Percentiles rank a stretch among this genome's conserved stretches.
phyloP scores from a whole-genome alignment of 148 eudicot species.

The Dianthus caryophyllus region DNA sequence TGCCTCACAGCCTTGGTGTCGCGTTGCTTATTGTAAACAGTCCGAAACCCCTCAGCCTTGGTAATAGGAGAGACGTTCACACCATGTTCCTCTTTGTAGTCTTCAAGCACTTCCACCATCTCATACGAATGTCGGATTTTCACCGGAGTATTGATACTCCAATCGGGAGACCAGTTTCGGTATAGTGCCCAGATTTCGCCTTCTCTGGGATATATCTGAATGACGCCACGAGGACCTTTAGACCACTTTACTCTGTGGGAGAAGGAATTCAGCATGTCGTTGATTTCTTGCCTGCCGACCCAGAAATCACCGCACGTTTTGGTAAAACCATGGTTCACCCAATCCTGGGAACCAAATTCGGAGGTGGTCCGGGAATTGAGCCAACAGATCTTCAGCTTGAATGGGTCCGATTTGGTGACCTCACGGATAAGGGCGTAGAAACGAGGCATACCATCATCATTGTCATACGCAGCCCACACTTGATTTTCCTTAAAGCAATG shows the following conservation, averaged over 20 bases:
- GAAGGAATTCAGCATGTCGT: constrained; percentile 41
- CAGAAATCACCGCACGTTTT: constrained; percentile 62
- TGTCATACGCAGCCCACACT: constrained; percentile 67
- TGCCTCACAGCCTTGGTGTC: constrained; percentile 31
- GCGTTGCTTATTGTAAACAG: constrained; percentile 39
- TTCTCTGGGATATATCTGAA: constrained; percentile 46
- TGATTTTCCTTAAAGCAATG: constrained; percentile 44
- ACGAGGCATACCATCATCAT: constrained; percentile 74
- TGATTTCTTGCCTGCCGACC: constrained; percentile 35
- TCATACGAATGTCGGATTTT: constrained; percentile 50
- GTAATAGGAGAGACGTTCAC: constrained; percentile 42
- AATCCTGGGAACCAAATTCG: constrained; percentile 43
- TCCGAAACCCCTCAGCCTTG: constrained; percentile 50
- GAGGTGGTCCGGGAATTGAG: constrained; percentile 45
- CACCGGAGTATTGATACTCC: constrained; percentile 41
- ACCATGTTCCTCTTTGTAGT: constrained; percentile 47
- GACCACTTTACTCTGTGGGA: constrained; percentile 54
- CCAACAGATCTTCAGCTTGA: constrained; percentile 55
- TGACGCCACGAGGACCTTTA: constrained; percentile 50
- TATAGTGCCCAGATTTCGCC: constrained; percentile 66
- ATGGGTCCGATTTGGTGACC: constrained; percentile 40
- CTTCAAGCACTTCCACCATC: constrained; percentile 57
- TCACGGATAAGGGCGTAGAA: constrained; percentile 51
- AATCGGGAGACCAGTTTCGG: constrained; percentile 56
- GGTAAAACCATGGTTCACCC: constrained; percentile 48